Evolutionary conservation across 805 yeast genomes (phyloP).

Genomic region (Candida broadrunensis): DNA sequence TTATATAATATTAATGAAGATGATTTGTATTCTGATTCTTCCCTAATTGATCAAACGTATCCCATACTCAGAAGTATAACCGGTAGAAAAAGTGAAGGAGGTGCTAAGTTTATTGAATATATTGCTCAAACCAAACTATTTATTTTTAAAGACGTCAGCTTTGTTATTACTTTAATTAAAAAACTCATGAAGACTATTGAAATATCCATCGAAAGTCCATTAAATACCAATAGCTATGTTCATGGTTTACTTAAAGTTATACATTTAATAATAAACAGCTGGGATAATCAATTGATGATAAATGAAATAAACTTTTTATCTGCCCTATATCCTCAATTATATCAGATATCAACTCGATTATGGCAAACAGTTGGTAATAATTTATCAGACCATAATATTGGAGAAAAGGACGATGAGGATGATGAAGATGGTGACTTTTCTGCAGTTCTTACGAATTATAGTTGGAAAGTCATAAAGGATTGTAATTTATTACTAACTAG

Average conservation of each 20-base stretch:
- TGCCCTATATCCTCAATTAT: conserved; percentile 15
- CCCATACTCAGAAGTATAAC: conserved; percentile 35
- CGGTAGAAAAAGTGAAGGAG: conserved; percentile 74
- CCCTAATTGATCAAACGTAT: conserved; percentile 3
- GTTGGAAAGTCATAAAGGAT: conserved; percentile 85
- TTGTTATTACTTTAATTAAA: conserved; percentile 26
- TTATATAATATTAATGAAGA: conserved; percentile 9
- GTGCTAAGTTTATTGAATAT: conserved; percentile 64
- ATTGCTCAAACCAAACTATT: conserved; percentile 34
- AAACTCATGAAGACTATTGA: not conserved
- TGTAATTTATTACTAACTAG: conserved; percentile 54
- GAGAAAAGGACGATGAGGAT: conserved; percentile 21
- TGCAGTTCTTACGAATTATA: conserved; percentile 46
- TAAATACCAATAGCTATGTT: conserved; percentile 13
- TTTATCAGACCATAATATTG: not conserved
- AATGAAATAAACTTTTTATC: conserved; percentile 4
- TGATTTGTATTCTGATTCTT: no score
- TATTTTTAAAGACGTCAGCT: conserved; percentile 15
- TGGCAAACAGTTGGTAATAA: conserved; percentile 1
- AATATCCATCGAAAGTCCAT: no score
- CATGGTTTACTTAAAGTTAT: conserved; percentile 73
- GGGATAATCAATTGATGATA: not conserved
- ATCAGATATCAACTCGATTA: conserved; percentile 17
- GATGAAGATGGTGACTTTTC: conserved; percentile 11
- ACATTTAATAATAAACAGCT: conserved; percentile 29